Percentiles rank a stretch among this genome's conserved stretches.
phyloP scores from a whole-genome alignment of 2,329 filamentous ascomycete species.

The Rhexocercosporidium sp. region DNA sequence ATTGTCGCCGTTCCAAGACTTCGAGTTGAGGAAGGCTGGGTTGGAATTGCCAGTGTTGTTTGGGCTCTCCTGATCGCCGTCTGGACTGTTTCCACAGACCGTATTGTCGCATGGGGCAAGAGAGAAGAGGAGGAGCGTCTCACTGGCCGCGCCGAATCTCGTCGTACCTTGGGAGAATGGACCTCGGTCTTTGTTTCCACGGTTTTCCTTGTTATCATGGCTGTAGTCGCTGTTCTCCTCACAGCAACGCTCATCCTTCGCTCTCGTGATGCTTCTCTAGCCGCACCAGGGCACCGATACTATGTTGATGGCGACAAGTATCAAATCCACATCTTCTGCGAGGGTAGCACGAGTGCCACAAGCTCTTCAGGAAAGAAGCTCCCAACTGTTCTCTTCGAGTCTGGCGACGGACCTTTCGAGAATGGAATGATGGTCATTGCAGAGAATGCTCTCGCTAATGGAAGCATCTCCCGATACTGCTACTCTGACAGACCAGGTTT shows the following conservation, averaged over 20 bases:
- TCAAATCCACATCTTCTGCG: conserved; percentile 82
- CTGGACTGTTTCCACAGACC: conserved; percentile 81
- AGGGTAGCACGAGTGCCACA: conserved; percentile 69
- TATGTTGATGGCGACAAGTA: conserved; percentile 87
- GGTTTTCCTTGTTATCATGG: conserved; percentile 71
- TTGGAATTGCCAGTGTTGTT: conserved; percentile 82
- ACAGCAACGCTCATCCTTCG: conserved; percentile 82
- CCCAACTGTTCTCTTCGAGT: conserved; percentile 88
- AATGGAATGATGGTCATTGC: conserved; percentile 81
- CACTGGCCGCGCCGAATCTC: conserved; percentile 85
- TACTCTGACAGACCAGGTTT: conserved; percentile 93
- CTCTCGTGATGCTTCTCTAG: conserved; percentile 76
- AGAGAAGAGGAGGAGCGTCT: conserved; percentile 89
- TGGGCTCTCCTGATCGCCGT: conserved; percentile 82
- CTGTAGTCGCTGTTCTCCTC: conserved; percentile 72
- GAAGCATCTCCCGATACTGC: conserved; percentile 87
- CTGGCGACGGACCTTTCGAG: conserved; percentile 80
- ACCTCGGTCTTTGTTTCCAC: conserved; percentile 77
- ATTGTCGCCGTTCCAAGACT: conserved; percentile 76
- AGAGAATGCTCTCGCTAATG: conserved; percentile 75
- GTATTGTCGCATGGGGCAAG: conserved; percentile 90
- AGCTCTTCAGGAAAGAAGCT: conserved; percentile 56
- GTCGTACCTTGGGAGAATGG: conserved; percentile 85
- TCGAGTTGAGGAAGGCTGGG: conserved; percentile 85
- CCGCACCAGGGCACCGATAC: conserved; percentile 75